Evolutionary conservation across 352 stramenopile genomes (phyloP).

Genomic region (Saprolegnia parasitica): DNA sequence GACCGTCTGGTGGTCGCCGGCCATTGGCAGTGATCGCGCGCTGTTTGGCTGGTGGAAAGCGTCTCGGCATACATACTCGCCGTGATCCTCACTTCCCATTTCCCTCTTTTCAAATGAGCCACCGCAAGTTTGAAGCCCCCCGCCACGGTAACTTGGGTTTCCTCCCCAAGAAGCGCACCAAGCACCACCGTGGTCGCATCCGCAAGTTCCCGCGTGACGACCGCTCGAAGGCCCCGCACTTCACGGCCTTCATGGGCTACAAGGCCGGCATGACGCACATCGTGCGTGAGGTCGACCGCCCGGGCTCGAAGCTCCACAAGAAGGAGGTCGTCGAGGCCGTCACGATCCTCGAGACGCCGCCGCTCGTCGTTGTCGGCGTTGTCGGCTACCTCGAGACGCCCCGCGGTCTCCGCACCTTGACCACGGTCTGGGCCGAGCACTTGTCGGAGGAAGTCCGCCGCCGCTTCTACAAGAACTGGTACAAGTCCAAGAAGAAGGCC

Average conservation of each 20-base stretch:
- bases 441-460: slow-evolving; percentile 98
- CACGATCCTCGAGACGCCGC: slow-evolving; percentile 98
- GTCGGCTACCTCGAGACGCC: slow-evolving; percentile 99
- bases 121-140: slow-evolving; percentile 97
- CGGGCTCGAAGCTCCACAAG: slow-evolving; percentile 99
- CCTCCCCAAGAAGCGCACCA: slow-evolving; percentile 99
- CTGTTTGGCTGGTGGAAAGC: slow-evolving; percentile 25
- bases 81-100: slow-evolving; percentile 29
- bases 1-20: slow-evolving; percentile 5
- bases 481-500: slow-evolving; percentile 99
- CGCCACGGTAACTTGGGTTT: slow-evolving; percentile 98
- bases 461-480: slow-evolving; percentile 99
- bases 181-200: slow-evolving; percentile 98
- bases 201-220: slow-evolving; percentile 99
- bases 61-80: not conserved
- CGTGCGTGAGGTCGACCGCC: slow-evolving; percentile 97
- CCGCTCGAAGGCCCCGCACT: slow-evolving; percentile 91
- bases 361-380: slow-evolving; percentile 99
- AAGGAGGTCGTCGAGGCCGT: slow-evolving; percentile 99
- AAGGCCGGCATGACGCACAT: slow-evolving; percentile 99
- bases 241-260: slow-evolving; percentile 99
- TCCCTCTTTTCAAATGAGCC: slow-evolving; percentile 81
- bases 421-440: slow-evolving; percentile 99
- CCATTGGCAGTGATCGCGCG: not conserved
- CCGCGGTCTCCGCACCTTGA: slow-evolving; percentile 97